Evolutionary conservation across 108 stramenopile genomes (phyloP).

Genomic region (Asterionellopsis glacialis): DNA sequence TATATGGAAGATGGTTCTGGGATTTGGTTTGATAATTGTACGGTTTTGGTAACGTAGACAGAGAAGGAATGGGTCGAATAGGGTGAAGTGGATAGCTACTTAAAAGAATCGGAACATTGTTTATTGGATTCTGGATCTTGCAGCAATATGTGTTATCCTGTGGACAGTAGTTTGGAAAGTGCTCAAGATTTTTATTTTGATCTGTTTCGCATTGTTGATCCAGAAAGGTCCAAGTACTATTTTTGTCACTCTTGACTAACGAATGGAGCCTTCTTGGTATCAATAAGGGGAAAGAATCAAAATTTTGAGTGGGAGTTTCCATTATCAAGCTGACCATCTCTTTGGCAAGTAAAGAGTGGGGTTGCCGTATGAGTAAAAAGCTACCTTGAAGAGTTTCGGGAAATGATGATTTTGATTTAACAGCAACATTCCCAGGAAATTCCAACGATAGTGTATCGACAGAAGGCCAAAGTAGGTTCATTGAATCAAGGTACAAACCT

Average conservation of each 20-base stretch:
- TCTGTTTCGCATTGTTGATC: slow-evolving; percentile 37
- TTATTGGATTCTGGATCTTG: slow-evolving; percentile 48
- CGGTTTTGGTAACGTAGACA: slow-evolving; percentile 31
- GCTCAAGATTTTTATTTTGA: slow-evolving; percentile 13
- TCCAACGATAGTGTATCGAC: background rate
- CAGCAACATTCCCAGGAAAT: slow-evolving; percentile 11
- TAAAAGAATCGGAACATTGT: slow-evolving; percentile 39
- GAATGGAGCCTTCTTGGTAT: slow-evolving; percentile 27
- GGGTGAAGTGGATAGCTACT: slow-evolving; percentile 33
- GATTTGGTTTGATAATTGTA: slow-evolving; percentile 18
- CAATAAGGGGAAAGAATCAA: slow-evolving; percentile 25
- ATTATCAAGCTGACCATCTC: slow-evolving; percentile 29
- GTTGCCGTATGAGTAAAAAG: slow-evolving; percentile 14
- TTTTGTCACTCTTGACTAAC: slow-evolving; percentile 17
- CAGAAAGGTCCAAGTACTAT: slow-evolving; percentile 21
- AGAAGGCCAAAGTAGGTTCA: slow-evolving; percentile 26
- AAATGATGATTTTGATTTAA: slow-evolving; percentile 5
- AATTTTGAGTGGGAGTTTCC: slow-evolving; percentile 12
- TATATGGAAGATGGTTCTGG: slow-evolving; percentile 48
- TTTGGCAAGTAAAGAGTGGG: slow-evolving; percentile 3
- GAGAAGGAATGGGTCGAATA: slow-evolving; percentile 51
- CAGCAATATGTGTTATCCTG: slow-evolving; percentile 61
- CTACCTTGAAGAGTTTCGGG: slow-evolving; percentile 17
- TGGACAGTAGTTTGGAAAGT: slow-evolving; percentile 30
- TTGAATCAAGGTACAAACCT: slow-evolving; percentile 54